Evolutionary conservation across 2,329 filamentous ascomycete species (phyloP), one percentile per base, ranked within the genome.

Genomic region (Fusarium robinianum): DNA sequence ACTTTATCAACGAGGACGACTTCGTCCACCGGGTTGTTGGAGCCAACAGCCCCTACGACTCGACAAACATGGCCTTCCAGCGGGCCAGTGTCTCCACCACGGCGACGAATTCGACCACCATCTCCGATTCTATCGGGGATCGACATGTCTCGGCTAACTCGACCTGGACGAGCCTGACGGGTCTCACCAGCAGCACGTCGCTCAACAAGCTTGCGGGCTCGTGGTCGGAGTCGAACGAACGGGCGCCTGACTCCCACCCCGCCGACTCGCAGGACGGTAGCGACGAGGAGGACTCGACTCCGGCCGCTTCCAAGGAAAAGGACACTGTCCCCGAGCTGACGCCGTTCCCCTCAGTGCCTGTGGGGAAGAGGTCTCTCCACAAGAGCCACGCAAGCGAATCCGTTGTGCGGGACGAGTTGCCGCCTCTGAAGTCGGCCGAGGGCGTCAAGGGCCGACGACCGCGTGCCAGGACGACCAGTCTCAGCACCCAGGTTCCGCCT

Each of bases 11-110:
- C 25, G 72, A 73, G 40, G 63, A 65, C 4, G 57, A 67, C 8
- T 30, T 59, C 16, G 41, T 51, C 10, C 49, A 48, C 31, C 45
- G 48, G n/a, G 55, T 56, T n/a, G 47, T 50, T 25, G 45, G 48
- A 29, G 37, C 46, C 7, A 39, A 18, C 17, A 46, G 43, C 12
- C 43, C 55, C 22, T 59, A 56, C 25, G 57, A 63, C 21, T 58
- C 58, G 19, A 36, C 53, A 17, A 41, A 46, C 37, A 26, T 55
- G 55, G 41, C 61, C 36, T 70, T 73, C 49, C 70, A 75, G 42
- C 75, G 79, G 11, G 73, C 71, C 15, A 81, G 78, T 63, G 78
- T 76, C 8, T 81, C 77, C 6, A 82, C 79, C 5, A 79, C 73
- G 1, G 71, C 65, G 16, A 81, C 78, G 36, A 66, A 67, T 44